These are phyloP conservation scores for Elsinoe necatrix DNA, from an alignment of 2,329 filamentous ascomycete species.

Conservation along the genomic window DNA sequence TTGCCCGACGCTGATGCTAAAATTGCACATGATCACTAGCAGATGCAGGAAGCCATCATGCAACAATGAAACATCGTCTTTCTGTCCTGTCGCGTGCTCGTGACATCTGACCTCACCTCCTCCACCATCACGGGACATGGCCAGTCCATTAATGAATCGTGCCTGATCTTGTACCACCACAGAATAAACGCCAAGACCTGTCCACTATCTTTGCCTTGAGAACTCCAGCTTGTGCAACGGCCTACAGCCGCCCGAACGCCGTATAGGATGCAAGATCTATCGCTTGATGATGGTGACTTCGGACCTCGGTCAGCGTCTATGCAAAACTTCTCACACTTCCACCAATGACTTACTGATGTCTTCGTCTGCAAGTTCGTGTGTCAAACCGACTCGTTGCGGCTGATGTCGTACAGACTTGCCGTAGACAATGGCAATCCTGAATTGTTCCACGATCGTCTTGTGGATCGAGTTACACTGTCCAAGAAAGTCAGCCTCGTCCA, in stretches of 20 bases:
- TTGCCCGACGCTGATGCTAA: constrained; percentile 4
- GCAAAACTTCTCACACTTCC: background rate
- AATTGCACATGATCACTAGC: constrained; percentile 4
- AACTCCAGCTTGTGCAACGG: background rate
- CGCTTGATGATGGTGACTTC: constrained; percentile 18
- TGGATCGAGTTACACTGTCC: constrained; percentile 90
- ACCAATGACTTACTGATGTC: constrained; percentile 53
- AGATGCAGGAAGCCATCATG: constrained; percentile 7
- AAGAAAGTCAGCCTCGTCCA: constrained; percentile 29
- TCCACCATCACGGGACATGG: background rate
- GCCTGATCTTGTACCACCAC: constrained; percentile 1
- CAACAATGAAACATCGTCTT: background rate
- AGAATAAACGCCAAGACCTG: background rate
- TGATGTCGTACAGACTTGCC: constrained; percentile 98
- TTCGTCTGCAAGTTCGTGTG: constrained; percentile 88
- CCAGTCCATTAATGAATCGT: background rate
- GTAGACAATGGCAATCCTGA: constrained; percentile 92
- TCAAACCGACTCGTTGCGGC: constrained; percentile 85
- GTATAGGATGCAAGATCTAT: constrained; percentile 8
- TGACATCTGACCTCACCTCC: constrained; percentile 9
- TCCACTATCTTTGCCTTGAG: background rate
- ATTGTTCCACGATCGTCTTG: constrained; percentile 89
- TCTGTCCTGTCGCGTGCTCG: background rate
- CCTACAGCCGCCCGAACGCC: background rate
- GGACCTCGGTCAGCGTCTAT: constrained; percentile 9